Evolutionary conservation across 176 grass and related monocot species (phyloP), one percentile per base, ranked within the genome.

Genomic region (Cenchrus americanus): DNA sequence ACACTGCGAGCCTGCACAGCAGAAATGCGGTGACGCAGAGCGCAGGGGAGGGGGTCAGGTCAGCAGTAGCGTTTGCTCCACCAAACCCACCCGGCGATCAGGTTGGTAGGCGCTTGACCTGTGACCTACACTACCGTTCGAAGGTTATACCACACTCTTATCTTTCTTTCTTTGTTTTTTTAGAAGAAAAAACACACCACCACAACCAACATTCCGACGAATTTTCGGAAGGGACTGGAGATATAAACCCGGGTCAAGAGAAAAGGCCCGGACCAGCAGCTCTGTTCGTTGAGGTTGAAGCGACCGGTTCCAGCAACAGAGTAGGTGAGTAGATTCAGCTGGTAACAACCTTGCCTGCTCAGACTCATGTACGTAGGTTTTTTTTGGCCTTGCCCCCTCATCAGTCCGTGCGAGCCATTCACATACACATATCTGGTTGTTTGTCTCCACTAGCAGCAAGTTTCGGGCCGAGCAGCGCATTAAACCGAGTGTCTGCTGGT

Each of bases 81-180:
- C 83, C 88, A 19, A 82, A 78, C 83, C 78, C 83, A 78, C 57
- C 65, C 21, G 12, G 4, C 30, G 71, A 69, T 44, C 52, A 14
- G 82, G 77, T 77, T 44, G 76, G 54, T 55, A 14, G 72, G 69
- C 50, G 2, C 24, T 71, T 71, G 78, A 82, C 83, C 62, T 65
- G 30, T 65, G 30, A 50, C 22, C 22, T 15, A 14, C 24, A 2
- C 52, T 43, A 21, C 23, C 8, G 30, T 57, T 77, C 41, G 54
- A 52, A 21, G 60, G 37, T 75, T 18, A 8, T 34, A 41, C 85
- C 58, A 41, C 15, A 13, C 69, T 9, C 52, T 23, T 8, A 10
- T 19, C 15, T 53, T 1, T 3, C 17, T 18, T 8, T 55, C 1
- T 19, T n/a, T n/a, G n/a, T n/a, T n/a, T n/a, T n/a, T n/a, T n/a